Evolutionary conservation across 2,329 filamentous ascomycete species (phyloP).

Genomic region (Shiraia sp.): DNA sequence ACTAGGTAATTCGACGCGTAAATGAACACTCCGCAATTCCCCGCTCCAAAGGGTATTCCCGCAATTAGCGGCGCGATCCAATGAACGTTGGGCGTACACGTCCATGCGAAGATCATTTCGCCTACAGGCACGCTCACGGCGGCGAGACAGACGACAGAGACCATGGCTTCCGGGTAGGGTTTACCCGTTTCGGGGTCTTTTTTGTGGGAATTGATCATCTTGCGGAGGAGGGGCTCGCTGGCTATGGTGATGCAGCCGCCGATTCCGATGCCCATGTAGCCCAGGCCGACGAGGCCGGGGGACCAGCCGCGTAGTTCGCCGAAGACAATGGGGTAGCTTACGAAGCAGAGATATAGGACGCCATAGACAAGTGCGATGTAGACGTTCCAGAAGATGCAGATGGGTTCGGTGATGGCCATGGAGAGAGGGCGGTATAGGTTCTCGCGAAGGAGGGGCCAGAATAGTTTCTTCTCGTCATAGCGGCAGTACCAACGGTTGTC

Average conservation of each 20-base stretch:
- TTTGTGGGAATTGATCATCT: conserved; percentile 75
- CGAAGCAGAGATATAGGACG: conserved; percentile 87
- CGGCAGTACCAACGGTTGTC: conserved; percentile 75
- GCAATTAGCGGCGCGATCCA: conserved; percentile 81
- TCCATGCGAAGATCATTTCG: conserved; percentile 88
- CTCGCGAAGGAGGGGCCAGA: conserved; percentile 69
- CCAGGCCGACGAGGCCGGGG: conserved; percentile 71
- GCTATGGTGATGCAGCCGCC: conserved; percentile 57
- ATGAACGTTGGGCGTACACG: conserved; percentile 74
- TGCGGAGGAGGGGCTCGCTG: conserved; percentile 70
- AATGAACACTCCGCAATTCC: conserved; percentile 79
- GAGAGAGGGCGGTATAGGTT: conserved; percentile 79
- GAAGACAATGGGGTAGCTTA: conserved; percentile 88
- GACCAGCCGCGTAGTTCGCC: conserved; percentile 75
- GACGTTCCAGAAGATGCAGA: conserved; percentile 77
- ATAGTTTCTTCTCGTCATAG: conserved; percentile 74
- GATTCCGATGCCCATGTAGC: conserved; percentile 74
- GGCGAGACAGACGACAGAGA: conserved; percentile 77
- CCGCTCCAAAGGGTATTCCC: conserved; percentile 76
- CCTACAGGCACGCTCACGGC: conserved; percentile 74
- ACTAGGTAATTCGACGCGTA: conserved; percentile 82
- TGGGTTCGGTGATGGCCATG: conserved; percentile 79
- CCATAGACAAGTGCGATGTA: conserved; percentile 79
- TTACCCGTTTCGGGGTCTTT: conserved; percentile 75
- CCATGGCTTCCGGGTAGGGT: conserved; percentile 76